Conservation (phyloP, 1,284 basidiomycete species). For the Ceratobasidium sp. region DNA sequence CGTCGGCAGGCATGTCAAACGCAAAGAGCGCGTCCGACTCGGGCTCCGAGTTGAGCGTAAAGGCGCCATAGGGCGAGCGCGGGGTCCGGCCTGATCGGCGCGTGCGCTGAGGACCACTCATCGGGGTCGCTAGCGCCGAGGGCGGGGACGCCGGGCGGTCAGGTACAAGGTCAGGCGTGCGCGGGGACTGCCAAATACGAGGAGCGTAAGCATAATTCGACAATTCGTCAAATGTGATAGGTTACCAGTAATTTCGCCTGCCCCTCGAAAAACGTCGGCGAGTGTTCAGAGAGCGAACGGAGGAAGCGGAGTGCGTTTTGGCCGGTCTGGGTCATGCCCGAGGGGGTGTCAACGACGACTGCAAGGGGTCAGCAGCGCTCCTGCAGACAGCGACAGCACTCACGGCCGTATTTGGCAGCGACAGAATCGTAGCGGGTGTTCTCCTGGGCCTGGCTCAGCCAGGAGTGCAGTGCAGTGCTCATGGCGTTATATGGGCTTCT, state of each 20-base stretch:
- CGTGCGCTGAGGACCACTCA: slow-evolving; percentile 19
- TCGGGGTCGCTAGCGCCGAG: slow-evolving; percentile 25
- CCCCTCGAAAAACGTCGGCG: slow-evolving; percentile 36
- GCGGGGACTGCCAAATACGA: slow-evolving; percentile 6
- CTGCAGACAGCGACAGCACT: background rate
- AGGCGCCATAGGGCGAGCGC: slow-evolving; percentile 6
- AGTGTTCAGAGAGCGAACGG: slow-evolving; percentile 37
- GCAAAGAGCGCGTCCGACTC: slow-evolving; percentile 37
- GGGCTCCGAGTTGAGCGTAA: background rate
- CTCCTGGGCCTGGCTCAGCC: slow-evolving; percentile 37
- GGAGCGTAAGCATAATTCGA: background rate
- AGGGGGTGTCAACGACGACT: slow-evolving; percentile 36
- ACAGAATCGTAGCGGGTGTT: slow-evolving; percentile 34
- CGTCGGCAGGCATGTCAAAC: slow-evolving; percentile 34
- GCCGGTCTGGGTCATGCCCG: slow-evolving; percentile 28
- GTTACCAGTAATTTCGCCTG: slow-evolving; percentile 23
- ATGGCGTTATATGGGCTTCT: background rate
- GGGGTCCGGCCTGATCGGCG: slow-evolving; percentile 4
- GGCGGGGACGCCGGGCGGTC: slow-evolving; percentile 5
- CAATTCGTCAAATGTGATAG: background rate
- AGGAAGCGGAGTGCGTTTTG: slow-evolving; percentile 40
- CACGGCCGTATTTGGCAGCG: slow-evolving; percentile 35
- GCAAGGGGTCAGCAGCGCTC: background rate
- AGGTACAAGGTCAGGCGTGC: slow-evolving; percentile 13
- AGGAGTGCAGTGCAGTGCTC: slow-evolving; percentile 27